Conservation (phyloP, 169 alveolate species). For the Sarcocystis neurona region DNA sequence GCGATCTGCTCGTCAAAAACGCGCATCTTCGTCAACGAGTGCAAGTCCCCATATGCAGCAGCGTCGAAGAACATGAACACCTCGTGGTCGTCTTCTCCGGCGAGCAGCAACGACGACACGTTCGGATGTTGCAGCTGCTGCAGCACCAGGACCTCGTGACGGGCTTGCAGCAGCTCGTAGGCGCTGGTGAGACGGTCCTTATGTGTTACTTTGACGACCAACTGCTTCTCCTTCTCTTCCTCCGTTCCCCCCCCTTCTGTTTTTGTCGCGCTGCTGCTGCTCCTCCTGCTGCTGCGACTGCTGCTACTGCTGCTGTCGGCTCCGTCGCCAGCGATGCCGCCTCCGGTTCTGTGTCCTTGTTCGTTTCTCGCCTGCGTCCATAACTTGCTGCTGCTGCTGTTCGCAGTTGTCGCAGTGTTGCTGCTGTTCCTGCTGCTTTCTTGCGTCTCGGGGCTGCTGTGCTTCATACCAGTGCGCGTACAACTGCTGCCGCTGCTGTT, state of each 20-base stretch:
- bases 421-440: too few species aligned
- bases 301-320: neutral
- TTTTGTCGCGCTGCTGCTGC: neutral
- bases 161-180: slow-evolving; percentile 13
- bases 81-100: slow-evolving; percentile 27
- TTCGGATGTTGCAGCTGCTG: slow-evolving; percentile 24
- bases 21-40: slow-evolving; percentile 62
- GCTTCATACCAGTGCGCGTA: too few species aligned
- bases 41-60: slow-evolving; percentile 67
- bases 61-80: slow-evolving; percentile 68
- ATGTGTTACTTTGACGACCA: slow-evolving; percentile 31
- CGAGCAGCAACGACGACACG: slow-evolving; percentile 2
- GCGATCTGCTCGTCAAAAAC: slow-evolving; percentile 70
- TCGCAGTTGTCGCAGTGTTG: too few species aligned
- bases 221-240: neutral
- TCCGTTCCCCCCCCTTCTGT: neutral
- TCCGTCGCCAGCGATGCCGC: too few species aligned
- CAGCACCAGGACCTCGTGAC: slow-evolving; percentile 27
- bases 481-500: too few species aligned
- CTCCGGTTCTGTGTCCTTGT: neutral
- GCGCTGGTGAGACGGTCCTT: slow-evolving; percentile 13
- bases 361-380: neutral
- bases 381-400: neutral
- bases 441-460: too few species aligned
- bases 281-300: neutral